Base-by-base conservation (phyloP, 2,329 filamentous ascomycete species). In the Cadophora malorum region DNA sequence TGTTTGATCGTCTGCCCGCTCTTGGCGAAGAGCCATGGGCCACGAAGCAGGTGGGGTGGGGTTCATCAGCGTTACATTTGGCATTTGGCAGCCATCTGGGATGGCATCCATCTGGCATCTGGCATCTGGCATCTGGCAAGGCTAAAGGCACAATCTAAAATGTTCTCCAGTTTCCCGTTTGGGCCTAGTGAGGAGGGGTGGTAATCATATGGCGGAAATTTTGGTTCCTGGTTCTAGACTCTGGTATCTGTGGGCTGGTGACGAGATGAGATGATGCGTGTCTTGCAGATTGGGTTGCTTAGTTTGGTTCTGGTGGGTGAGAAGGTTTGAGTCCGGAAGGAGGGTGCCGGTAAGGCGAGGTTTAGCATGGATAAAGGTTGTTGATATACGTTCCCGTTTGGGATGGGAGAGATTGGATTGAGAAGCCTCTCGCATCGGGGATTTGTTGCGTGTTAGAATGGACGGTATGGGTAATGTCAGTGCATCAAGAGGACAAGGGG, bases 1-100 rank as follows among this genome's bases (percentile, higher is more conserved):
- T 63, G 61, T 63, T 63, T 63, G 61, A 63, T 63, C 61, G 47
- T 53, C 45, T 28, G 16, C 47, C 50, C 61, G 33, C 62, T 38
- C 62, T 56, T 56, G 45, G 50, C 62, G 35, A 28, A 28, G 28
- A 28, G 28, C 28, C 28, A 28, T 28, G 28, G 50, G 61, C 50
- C 52, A 21, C 23, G 41, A 33, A 55, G 9, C 33, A 41, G 21
- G 56, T 59, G 35, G 56, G 56, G 12, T 59, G 31, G 4, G 35
- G 35, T 38, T 38, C 35, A 38, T n/a, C 35, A 38, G 28, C 31
- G 10, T 35, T 38, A 41, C 33, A 58, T 38, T 38, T 61, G 38
- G 35, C 33, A 58, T 21, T 38, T 41, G 21, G 10, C 16, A 38
- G 35, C 35, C 8, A 38, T 9, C 56, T 45, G 19, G 56, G 16